These are phyloP conservation scores for Pelagophyceae sp. DNA, from an alignment of 352 stramenopile genomes.

Conservation along the genomic window DNA sequence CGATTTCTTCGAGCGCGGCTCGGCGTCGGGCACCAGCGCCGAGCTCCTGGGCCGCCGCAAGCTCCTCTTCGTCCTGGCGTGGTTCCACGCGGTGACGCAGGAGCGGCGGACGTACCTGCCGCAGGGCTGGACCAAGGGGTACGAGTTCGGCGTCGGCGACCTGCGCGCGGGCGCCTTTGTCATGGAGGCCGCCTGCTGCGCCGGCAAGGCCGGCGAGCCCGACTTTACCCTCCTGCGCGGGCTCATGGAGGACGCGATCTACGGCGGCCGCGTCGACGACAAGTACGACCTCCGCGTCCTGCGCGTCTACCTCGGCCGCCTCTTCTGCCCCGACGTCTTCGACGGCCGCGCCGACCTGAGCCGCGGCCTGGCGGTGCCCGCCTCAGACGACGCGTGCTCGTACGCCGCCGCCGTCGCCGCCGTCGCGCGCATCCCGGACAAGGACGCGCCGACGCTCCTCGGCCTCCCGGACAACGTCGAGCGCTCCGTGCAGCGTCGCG, in stretches of 20 bases:
- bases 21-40: background rate
- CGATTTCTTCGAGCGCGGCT: constrained; percentile 49
- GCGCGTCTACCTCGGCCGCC: constrained; percentile 65
- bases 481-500: constrained; percentile 74
- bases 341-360: constrained; percentile 20
- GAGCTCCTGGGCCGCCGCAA: constrained; percentile 27
- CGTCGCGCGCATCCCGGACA: constrained; percentile 29
- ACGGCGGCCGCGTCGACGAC: constrained; percentile 84
- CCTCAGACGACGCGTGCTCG: background rate
- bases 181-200: constrained; percentile 52
- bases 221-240: constrained; percentile 81
- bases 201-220: constrained; percentile 34
- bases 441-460: constrained; percentile 64
- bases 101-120: constrained; percentile 79
- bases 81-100: constrained; percentile 71
- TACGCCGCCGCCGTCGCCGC: constrained; percentile 19
- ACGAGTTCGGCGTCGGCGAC: constrained; percentile 88
- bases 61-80: constrained; percentile 67
- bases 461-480: constrained; percentile 86
- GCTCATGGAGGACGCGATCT: constrained; percentile 89
- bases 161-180: constrained; percentile 78
- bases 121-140: constrained; percentile 90
- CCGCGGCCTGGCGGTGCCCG: constrained; percentile 18
- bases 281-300: constrained; percentile 79
- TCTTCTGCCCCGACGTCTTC: constrained; percentile 66